A percentile compares a stretch with the other conserved stretches of the same genome.
Conservation (phyloP, 1,284 basidiomycete genomes). For the Pseudozyma sp. region DNA sequence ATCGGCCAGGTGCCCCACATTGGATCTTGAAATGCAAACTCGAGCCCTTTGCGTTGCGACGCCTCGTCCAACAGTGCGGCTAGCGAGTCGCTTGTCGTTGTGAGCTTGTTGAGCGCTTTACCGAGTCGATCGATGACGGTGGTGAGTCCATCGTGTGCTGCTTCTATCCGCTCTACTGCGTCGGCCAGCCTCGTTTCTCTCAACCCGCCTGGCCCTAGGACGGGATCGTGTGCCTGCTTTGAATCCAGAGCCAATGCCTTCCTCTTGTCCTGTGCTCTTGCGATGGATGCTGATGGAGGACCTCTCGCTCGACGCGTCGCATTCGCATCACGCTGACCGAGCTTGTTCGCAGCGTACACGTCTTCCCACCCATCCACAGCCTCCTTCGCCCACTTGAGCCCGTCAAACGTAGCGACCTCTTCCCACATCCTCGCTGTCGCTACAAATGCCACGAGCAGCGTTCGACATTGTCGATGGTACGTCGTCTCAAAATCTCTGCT, state of each 20-base stretch:
- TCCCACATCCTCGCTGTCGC: constrained; percentile 54
- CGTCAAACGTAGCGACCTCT: constrained; percentile 59
- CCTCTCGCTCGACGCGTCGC: constrained; percentile 24
- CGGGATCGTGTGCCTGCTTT: constrained; percentile 31
- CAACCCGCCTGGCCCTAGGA: constrained; percentile 30
- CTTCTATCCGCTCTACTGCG: constrained; percentile 32
- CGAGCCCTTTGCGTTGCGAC: constrained; percentile 39
- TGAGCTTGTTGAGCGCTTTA: constrained; percentile 46
- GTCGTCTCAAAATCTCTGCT: constrained; percentile 57
- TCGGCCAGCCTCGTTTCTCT: constrained; percentile 38
- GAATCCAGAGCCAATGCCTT: constrained; percentile 24
- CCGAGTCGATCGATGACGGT: constrained; percentile 33
- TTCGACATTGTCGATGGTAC: constrained; percentile 55
- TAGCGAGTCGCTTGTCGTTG: constrained; percentile 35
- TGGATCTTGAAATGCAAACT: constrained; percentile 47
- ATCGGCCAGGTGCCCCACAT: constrained; percentile 64
- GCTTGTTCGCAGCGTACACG: constrained; percentile 29
- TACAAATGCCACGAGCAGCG: constrained; percentile 47
- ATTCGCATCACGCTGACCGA: constrained; percentile 20
- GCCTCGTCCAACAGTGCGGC: constrained; percentile 45
- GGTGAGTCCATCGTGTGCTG: constrained; percentile 29
- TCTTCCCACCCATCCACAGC: constrained; percentile 57
- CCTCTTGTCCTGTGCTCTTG: constrained; percentile 22
- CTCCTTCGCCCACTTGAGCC: constrained; percentile 57
- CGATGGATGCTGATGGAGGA: constrained; percentile 2